phyloP scores from a whole-genome alignment of 192 early-diverging fungal species.

The Backusella australiensis region DNA sequence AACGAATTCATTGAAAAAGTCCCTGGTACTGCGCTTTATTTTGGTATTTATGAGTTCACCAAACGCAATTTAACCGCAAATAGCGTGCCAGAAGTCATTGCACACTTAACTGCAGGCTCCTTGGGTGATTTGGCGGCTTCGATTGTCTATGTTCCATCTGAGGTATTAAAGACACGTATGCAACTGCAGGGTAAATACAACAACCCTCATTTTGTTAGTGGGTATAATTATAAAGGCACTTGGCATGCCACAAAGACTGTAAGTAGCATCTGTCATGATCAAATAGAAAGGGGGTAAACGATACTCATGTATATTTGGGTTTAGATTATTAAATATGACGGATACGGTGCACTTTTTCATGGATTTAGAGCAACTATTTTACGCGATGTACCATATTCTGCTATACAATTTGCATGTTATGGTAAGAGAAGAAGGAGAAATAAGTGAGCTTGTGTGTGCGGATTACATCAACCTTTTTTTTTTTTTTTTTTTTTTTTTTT shows the following conservation, averaged over 20 bases:
- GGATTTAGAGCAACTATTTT: slow-evolving; percentile 56
- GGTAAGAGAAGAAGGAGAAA: slow-evolving; percentile 29
- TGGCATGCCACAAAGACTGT: slow-evolving; percentile 56
- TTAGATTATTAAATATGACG: slow-evolving; percentile 61
- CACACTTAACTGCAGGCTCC: slow-evolving; percentile 55
- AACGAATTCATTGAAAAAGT: slow-evolving; percentile 29
- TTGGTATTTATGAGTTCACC: slow-evolving; percentile 56
- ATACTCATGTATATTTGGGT: background rate
- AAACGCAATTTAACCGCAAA: slow-evolving; percentile 50
- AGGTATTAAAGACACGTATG: slow-evolving; percentile 73
- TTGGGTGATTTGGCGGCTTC: slow-evolving; percentile 55
- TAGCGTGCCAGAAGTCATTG: slow-evolving; percentile 43
- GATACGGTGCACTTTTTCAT: slow-evolving; percentile 55
- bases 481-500: background rate
- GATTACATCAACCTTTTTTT: background rate
- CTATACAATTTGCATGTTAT: slow-evolving; percentile 59
- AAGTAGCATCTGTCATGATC: slow-evolving; percentile 9
- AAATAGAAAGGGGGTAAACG: background rate
- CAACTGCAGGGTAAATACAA: slow-evolving; percentile 78
- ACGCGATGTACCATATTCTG: slow-evolving; percentile 58
- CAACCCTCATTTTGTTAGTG: slow-evolving; percentile 63
- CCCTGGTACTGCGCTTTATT: slow-evolving; percentile 55
- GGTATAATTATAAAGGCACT: slow-evolving; percentile 71
- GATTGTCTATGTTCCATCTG: slow-evolving; percentile 58
- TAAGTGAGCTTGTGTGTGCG: background rate